These are phyloP conservation scores for Aureobasidium melanogenum DNA, from an alignment of 2,329 filamentous ascomycete genomes.

Conservation along the genomic window DNA sequence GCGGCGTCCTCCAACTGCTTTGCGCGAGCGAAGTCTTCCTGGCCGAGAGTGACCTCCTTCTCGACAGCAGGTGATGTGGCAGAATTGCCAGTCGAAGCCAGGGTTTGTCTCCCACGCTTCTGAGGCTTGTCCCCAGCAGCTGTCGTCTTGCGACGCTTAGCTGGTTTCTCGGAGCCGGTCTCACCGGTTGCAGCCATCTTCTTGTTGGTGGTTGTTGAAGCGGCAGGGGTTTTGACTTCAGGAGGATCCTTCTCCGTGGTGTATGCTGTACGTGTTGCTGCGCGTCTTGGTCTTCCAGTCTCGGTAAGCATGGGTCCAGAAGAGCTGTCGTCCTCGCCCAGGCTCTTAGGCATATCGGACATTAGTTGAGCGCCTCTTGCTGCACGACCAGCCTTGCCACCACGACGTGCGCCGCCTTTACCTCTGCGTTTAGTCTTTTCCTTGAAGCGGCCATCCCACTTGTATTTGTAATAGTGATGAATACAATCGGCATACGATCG, in stretches of 20 bases:
- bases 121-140: slow-evolving; percentile 24
- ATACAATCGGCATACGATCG: slow-evolving; percentile 73
- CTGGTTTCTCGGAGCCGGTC: slow-evolving; percentile 25
- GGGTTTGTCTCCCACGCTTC: slow-evolving; percentile 19
- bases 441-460: slow-evolving; percentile 65
- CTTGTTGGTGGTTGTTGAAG: slow-evolving; percentile 42
- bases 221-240: slow-evolving; percentile 54
- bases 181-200: slow-evolving; percentile 19
- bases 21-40: slow-evolving; percentile 22
- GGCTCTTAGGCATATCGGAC: slow-evolving; percentile 47
- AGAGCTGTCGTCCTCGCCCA: slow-evolving; percentile 29
- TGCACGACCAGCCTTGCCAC: slow-evolving; percentile 42
- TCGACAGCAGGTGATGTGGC: slow-evolving; percentile 26
- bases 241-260: slow-evolving; percentile 51
- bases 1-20: slow-evolving; percentile 25
- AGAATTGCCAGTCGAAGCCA: slow-evolving; percentile 28
- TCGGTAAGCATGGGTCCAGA: slow-evolving; percentile 35
- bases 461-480: slow-evolving; percentile 78
- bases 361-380: slow-evolving; percentile 49
- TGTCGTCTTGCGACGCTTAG: slow-evolving; percentile 19
- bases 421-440: slow-evolving; percentile 38
- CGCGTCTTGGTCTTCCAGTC: slow-evolving; percentile 41
- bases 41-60: slow-evolving; percentile 23
- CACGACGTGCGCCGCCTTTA: slow-evolving; percentile 28
- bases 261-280: slow-evolving; percentile 63